Conservation (phyloP, 1,139 yeast species). For the Suhomyces chickasaworum region DNA sequence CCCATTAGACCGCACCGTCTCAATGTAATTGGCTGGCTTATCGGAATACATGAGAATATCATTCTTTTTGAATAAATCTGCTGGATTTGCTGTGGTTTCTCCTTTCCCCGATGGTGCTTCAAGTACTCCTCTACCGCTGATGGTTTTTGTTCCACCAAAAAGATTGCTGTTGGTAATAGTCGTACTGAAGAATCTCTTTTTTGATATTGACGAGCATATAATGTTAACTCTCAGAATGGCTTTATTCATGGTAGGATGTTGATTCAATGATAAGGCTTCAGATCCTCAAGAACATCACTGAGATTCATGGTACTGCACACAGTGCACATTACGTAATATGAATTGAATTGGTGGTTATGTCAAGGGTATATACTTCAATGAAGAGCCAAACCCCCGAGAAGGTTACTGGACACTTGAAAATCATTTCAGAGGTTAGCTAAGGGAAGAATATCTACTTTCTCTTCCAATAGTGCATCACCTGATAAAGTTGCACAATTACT, state of each 20-base stretch:
- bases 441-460: too few species aligned
- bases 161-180: slow-evolving; percentile 14
- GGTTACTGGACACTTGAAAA: too few species aligned
- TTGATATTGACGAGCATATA: not conserved
- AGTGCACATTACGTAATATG: too few species aligned
- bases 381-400: too few species aligned
- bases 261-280: not conserved
- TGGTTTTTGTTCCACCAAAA: slow-evolving; percentile 36
- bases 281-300: not conserved
- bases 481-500: too few species aligned
- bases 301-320: not conserved
- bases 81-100: slow-evolving; percentile 48
- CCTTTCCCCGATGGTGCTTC: slow-evolving; percentile 43
- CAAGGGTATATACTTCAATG: too few species aligned
- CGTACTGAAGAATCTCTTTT: slow-evolving; percentile 1
- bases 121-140: slow-evolving; percentile 17
- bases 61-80: slow-evolving; percentile 46
- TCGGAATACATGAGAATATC: slow-evolving; percentile 47
- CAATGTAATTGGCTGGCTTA: slow-evolving; percentile 49
- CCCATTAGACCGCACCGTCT: slow-evolving; percentile 43
- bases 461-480: too few species aligned
- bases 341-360: too few species aligned
- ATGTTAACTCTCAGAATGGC: not conserved
- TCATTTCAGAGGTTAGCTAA: too few species aligned
- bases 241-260: not conserved